Base-by-base conservation (phyloP, 2,329 filamentous ascomycete species). In the Beauveria bassiana region DNA sequence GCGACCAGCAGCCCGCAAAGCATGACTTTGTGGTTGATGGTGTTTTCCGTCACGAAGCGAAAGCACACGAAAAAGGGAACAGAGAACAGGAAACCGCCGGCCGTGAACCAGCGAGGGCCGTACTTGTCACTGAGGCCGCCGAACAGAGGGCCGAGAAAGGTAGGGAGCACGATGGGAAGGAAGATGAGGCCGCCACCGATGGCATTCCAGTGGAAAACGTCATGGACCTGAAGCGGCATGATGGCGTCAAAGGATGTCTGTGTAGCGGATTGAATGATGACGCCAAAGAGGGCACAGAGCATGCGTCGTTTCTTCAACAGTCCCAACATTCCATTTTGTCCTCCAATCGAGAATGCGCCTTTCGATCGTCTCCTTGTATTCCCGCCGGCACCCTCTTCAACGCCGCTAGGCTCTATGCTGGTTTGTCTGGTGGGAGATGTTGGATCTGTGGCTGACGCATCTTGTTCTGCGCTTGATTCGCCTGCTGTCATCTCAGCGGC, bases 181-280 rank as follows among this genome's bases (percentile, higher is more conserved):
- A 73, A 74, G n/a, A 74, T 67, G 20, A 74, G 65, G 1, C 72
- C 72, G 3, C 69, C 69, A 9, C 72, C 72, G 22, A 69, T 67
- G 5, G 72, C 71, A 62, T 72, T 61, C 72, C 73, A 74, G 8
- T 65, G 65, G 54, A 74, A 74, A 0, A 63, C 56, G 6, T 65
- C 65, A 5, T 67, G 62, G 10, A 71, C 70, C 28, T 72, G 62
- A 5, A 74, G 66, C 6, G 72, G 72, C 22, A 74, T 64, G 2
- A 71, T 73, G 58, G 71, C 71, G 50, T 74, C 72, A 55, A 74
- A 70, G 3, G 71, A 68, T 2, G 71, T 73, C 40, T 70, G 64
- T 18, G 73, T 65, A 26, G 68, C 47, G n/a, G 71, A 64, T 45
- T 74, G 70, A n/a, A 71, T 65, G n/a, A 74, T 61, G 14, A 72